phyloP scores from a whole-genome alignment of 768 basidiomycete species.

The Clavaria fumosa region DNA sequence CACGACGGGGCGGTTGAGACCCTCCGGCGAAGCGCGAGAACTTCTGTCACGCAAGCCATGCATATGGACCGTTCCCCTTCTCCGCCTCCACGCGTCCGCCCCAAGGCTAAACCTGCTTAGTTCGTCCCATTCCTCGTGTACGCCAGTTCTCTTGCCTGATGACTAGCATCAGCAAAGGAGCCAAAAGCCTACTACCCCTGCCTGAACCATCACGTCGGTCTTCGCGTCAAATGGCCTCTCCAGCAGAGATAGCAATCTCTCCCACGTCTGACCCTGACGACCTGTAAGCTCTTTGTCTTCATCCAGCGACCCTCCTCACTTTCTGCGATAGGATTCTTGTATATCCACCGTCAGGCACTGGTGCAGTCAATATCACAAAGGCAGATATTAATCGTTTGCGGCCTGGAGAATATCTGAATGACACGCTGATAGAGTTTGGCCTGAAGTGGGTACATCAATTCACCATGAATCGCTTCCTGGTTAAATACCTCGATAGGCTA shows the following conservation, averaged over 20 bases:
- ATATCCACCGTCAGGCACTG: slow-evolving; percentile 54
- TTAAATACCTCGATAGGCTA: slow-evolving; percentile 28
- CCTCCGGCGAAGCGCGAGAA: too few relatives aligned
- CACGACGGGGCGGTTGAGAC: too few relatives aligned
- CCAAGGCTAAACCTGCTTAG: background rate
- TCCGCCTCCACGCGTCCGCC: too few relatives aligned
- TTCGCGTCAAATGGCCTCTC: slow-evolving; percentile 20
- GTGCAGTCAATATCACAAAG: slow-evolving; percentile 68
- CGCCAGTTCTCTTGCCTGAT: background rate
- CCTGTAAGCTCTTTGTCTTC: slow-evolving; percentile 29
- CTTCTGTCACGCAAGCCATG: too few relatives aligned
- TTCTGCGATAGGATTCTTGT: slow-evolving; percentile 42
- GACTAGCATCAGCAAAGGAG: background rate
- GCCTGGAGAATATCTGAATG: slow-evolving; percentile 82
- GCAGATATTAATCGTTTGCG: slow-evolving; percentile 62
- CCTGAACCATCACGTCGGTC: slow-evolving; percentile 20
- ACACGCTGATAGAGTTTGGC: slow-evolving; percentile 92
- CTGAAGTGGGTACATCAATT: slow-evolving; percentile 56
- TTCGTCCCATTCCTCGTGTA: background rate
- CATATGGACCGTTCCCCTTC: too few relatives aligned
- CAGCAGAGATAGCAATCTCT: slow-evolving; percentile 12
- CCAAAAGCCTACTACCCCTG: background rate
- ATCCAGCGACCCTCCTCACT: background rate
- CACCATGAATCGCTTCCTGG: background rate
- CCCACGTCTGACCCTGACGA: slow-evolving; percentile 39